Evolutionary conservation across 148 eudicot genomes (phyloP).

Genomic region (Fagopyrum esculentum): DNA sequence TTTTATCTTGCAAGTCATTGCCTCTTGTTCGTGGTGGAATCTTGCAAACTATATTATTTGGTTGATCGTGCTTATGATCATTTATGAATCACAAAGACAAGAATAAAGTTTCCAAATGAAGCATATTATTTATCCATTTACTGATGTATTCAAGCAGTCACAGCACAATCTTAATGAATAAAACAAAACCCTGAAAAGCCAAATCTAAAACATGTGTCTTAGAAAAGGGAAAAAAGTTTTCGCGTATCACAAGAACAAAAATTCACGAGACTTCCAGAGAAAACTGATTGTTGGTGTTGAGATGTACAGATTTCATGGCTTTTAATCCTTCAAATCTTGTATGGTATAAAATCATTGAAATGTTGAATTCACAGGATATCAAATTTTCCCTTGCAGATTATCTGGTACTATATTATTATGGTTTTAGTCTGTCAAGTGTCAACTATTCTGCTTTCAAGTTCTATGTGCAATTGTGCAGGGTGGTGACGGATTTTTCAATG

Average conservation of each 20-base stretch:
- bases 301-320: not conserved
- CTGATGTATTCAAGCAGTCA: not conserved
- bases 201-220: not conserved
- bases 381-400: not conserved
- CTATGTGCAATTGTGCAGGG: slow-evolving; percentile 42
- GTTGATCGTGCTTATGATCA: not conserved
- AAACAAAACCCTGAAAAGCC: not conserved
- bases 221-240: too few species aligned
- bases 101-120: not conserved
- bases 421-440: not conserved
- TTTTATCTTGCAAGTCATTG: not conserved
- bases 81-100: not conserved
- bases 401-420: not conserved
- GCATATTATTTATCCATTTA: not conserved
- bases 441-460: not conserved
- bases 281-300: too few species aligned
- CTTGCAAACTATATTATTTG: not conserved
- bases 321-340: not conserved
- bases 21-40: not conserved
- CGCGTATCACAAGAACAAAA: too few species aligned
- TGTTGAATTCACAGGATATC: not conserved
- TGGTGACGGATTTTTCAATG: slow-evolving; percentile 95
- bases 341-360: not conserved
- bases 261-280: too few species aligned
- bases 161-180: not conserved